Evolutionary conservation across 2,329 filamentous ascomycete genomes (phyloP), one percentile per base, ranked within the genome.

Genomic region (Fusarium nelsonii): DNA sequence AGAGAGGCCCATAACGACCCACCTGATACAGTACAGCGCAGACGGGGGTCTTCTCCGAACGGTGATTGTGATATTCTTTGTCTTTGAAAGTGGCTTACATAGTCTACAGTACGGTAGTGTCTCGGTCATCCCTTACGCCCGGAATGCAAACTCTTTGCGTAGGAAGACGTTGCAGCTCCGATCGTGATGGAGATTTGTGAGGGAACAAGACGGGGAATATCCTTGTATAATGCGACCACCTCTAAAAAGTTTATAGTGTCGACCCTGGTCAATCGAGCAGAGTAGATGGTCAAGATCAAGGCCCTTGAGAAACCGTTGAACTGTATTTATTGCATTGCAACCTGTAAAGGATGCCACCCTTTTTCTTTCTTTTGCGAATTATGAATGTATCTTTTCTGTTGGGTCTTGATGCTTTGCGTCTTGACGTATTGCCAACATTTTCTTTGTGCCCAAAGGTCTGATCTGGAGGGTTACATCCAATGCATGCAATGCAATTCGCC

Each of bases 141-240:
- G 58, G 67, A 68, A 70, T 68, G 58, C 58, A 60, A 59, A 59
- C 59, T 52, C 52, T 69, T 53, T 69, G 51, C 30, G 40, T 45
- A 15, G 39, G 15, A 51, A 63, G 40, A 56, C 26, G 20, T 15
- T 59, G 49, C 45, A 65, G 54, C 32, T 48, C 46, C 26, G 20
- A 46, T 58, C 18, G 28, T 33, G 39, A 32, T 44, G 52, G 33
- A 30, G 34, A 28, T 39, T 51, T 23, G 37, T 28, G 33, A 56
- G 57, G 44, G 28, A 63, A 61, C 32, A 48, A 26, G 34, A 37
- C 48, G 56, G 56, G 30, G 50, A 61, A 51, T 33, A 51, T 51
- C 48, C 48, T 39, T 51, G 48, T 51, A 39, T 33, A 40, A 39
- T 39, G 34, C 48, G 34, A 30, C 14, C 36, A 51, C 33, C 23